Conservation (phyloP, 2,329 filamentous ascomycete genomes). For the Phaeosphaeriaceae sp. region DNA sequence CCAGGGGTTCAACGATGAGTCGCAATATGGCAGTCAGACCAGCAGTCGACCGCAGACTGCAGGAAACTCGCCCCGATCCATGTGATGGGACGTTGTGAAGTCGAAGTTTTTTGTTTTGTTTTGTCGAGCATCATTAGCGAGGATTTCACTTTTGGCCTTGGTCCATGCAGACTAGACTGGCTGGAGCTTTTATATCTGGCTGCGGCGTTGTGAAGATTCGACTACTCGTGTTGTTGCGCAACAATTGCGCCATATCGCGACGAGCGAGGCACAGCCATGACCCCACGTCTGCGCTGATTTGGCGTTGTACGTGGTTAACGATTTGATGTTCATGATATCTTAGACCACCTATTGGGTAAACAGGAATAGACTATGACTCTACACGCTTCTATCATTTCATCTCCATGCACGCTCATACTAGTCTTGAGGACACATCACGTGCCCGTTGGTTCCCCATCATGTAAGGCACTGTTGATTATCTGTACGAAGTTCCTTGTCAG, state of each 20-base stretch:
- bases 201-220: not conserved
- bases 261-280: not conserved
- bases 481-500: not conserved
- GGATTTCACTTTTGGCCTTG: not conserved
- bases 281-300: not conserved
- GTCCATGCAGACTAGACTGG: not conserved
- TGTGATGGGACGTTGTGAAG: constrained; percentile 6
- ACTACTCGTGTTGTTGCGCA: constrained; percentile 11
- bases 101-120: not conserved
- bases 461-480: not conserved
- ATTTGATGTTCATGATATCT: constrained; percentile 8
- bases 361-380: constrained; percentile 5
- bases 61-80: constrained; percentile 27
- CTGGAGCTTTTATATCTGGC: not conserved
- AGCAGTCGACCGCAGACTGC: constrained; percentile 28
- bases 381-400: not conserved
- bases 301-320: not conserved
- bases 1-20: constrained; percentile 38
- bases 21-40: constrained; percentile 31
- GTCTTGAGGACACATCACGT: not conserved
- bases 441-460: not conserved
- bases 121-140: constrained; percentile 4
- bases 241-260: constrained; percentile 28
- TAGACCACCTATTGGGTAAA: constrained; percentile 7
- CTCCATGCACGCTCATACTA: not conserved